Base-by-base conservation (phyloP, 805 yeast genomes). In the Diddensiella caesifluorescens region DNA sequence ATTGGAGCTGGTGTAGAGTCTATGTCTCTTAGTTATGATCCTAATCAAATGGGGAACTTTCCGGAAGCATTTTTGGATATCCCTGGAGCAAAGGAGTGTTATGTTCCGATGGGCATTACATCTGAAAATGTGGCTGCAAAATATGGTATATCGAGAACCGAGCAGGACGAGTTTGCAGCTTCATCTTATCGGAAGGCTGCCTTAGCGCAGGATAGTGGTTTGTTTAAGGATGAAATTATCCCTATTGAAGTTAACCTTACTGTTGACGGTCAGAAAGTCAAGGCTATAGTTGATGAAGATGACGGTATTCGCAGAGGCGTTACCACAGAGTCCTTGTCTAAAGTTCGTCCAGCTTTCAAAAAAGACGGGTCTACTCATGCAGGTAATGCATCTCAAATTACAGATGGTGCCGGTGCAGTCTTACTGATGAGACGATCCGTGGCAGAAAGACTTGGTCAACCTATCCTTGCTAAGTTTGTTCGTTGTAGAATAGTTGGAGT, bases 51-150 rank as follows among this genome's bases (percentile, higher is more conserved):
- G 45, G 82, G 87, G 7, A 66, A 69, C 30, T 69, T 82, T 45
- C 77, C 85, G 9, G 72, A 74, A 15, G 65, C 66, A 15, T 58
- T 76, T 55, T 59, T 53, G 45, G 61, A 70, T 51, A 57, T 61
- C 38, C 74, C 69, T 36, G 32, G 20, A n/a, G 80, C 82, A 12
- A 69, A 69, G 48, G 80, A 79, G 63, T 90, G 97, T 67, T 68
- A 83, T 63, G 78, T 90, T 49, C 97, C 97, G 52, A 90, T 90
- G 97, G 97, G 97, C 36, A 80, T 82, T 56, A 90, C 97, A 39
- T 84, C 87, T 59, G 97, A 90, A 69, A 90, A 90, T 62, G 84
- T 90, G 44, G 89, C 94, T 21, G 63, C 65, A 31, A 73, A 74
- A 61, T 89, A 71, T 64, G 63, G 66, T 48, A 71, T 90, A 46